Evolutionary conservation across 2,329 filamentous ascomycete genomes (phyloP).

Genomic region (Plenodomus lindquistii): DNA sequence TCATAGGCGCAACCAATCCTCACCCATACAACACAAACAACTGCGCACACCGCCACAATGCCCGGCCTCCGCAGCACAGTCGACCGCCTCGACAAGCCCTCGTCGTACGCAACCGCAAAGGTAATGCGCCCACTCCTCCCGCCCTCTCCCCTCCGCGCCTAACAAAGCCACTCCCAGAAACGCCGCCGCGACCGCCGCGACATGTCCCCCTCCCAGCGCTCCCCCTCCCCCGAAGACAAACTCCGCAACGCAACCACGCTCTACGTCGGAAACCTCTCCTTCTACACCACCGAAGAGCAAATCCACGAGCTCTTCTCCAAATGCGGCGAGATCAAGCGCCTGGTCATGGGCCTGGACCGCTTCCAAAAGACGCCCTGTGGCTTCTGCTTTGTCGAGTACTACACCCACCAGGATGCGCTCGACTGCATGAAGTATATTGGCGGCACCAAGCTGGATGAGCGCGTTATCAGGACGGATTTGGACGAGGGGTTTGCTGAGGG

Average conservation of each 20-base stretch:
- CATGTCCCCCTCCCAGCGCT: slow-evolving; percentile 50
- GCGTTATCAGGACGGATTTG: slow-evolving; percentile 91
- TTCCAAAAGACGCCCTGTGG: slow-evolving; percentile 98
- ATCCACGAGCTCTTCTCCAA: slow-evolving; percentile 97
- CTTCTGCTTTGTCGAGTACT: slow-evolving; percentile 99
- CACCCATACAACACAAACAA: slow-evolving; percentile 1
- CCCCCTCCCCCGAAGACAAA: slow-evolving; percentile 72
- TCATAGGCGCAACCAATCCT: neutral
- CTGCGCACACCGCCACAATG: slow-evolving; percentile 19
- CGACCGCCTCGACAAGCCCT: slow-evolving; percentile 89
- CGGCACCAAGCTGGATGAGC: slow-evolving; percentile 96
- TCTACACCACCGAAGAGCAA: slow-evolving; percentile 98
- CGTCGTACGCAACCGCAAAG: slow-evolving; percentile 86
- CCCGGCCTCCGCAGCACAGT: slow-evolving; percentile 70
- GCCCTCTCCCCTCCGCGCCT: slow-evolving; percentile 2
- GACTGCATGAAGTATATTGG: slow-evolving; percentile 99
- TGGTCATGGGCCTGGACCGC: slow-evolving; percentile 96
- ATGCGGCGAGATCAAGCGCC: slow-evolving; percentile 94
- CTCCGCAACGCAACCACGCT: slow-evolving; percentile 88
- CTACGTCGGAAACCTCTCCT: slow-evolving; percentile 97
- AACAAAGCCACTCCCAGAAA: slow-evolving; percentile 55
- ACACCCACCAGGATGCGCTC: slow-evolving; percentile 93
- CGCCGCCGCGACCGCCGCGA: slow-evolving; percentile 71
- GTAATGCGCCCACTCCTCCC: slow-evolving; percentile 52
- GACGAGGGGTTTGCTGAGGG: slow-evolving; percentile 97